Evolutionary conservation across 202 grass and related monocot species (phyloP), one percentile per base, ranked within the genome.

Genomic region (Carex sylvatica): DNA sequence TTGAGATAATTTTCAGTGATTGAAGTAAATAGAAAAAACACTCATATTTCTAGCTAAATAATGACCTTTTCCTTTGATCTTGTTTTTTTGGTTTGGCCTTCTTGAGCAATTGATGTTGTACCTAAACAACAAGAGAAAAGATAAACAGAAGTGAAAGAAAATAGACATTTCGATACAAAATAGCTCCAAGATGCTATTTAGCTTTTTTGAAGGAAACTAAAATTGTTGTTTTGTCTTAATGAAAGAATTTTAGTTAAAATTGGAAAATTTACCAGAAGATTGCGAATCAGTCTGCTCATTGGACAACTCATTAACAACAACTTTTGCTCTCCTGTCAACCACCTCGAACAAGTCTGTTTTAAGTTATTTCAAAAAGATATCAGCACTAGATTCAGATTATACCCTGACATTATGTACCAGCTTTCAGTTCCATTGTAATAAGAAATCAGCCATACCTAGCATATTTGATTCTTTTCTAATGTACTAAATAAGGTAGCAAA

Each of bases 331-430:
- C 83, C 91, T 77, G 86, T 99, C 96, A 4, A 99, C 96, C 18
- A 99, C 96, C 87, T 99, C 96, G 26, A 99, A 88, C 83, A 99
- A 90, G 83, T 99, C 96, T 99, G 70, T 85, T 78, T 78, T 80
- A 33, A 15, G 55, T 55, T 35, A 84, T 84, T 84, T 68, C 69
- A 84, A 40, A 76, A 63, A 59, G 0, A 58, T 77, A 11, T 77
- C 51, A 77, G 24, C 52, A 77, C 15, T 76, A 56, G 23, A 76
- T 56, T 56, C 51, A 76, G 16, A 33, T 38, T 38, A 77, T 58
- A 49, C 40, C 38, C 40, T 72, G 51, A 58, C 53, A 38, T 6
- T 28, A 52, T 22, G 3, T 22, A 49, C 20, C 70, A 74, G 44
- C n/a, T 16, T 23, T 74, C 70, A 74, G 12, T 74, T 12, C 70